These are phyloP conservation scores for Leucaena leucocephala DNA, from an alignment of 306 rosid species.

Conservation along the genomic window DNA sequence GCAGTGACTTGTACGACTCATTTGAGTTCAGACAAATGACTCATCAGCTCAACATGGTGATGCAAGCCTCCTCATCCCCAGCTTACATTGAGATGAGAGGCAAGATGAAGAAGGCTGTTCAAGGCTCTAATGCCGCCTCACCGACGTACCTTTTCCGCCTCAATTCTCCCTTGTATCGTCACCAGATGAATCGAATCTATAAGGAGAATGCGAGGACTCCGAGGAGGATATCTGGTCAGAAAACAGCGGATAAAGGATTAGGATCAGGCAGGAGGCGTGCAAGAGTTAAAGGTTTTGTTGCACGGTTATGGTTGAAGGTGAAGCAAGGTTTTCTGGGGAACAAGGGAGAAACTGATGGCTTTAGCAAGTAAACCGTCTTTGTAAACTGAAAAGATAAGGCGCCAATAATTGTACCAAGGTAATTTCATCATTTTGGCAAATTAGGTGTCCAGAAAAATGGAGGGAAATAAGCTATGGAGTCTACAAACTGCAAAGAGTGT, in stretches of 20 bases:
- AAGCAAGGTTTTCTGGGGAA: slow-evolving; percentile 52
- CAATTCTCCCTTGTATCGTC: slow-evolving; percentile 47
- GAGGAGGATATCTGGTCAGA: slow-evolving; percentile 43
- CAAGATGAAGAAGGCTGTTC: slow-evolving; percentile 49
- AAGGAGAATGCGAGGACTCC: slow-evolving; percentile 39
- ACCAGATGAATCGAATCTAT: slow-evolving; percentile 39
- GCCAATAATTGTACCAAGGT: slow-evolving; percentile 16
- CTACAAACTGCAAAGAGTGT: background rate
- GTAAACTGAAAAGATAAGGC: background rate
- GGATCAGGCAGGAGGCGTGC: slow-evolving; percentile 18
- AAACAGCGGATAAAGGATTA: slow-evolving; percentile 22
- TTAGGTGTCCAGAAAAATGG: background rate
- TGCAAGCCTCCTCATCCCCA: slow-evolving; percentile 52
- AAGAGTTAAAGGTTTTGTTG: slow-evolving; percentile 39
- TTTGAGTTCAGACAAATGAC: slow-evolving; percentile 60
- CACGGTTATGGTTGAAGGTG: slow-evolving; percentile 65
- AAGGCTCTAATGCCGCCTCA: slow-evolving; percentile 43
- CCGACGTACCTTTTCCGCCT: slow-evolving; percentile 34
- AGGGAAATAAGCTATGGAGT: background rate
- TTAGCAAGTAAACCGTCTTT: slow-evolving; percentile 17
- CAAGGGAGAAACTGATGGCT: slow-evolving; percentile 26
- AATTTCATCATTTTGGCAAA: background rate
- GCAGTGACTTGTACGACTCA: slow-evolving; percentile 64
- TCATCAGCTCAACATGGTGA: slow-evolving; percentile 58
- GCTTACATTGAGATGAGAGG: slow-evolving; percentile 39